phyloP scores from a whole-genome alignment of 2,329 filamentous ascomycete genomes.

The Xylaria sp. region DNA sequence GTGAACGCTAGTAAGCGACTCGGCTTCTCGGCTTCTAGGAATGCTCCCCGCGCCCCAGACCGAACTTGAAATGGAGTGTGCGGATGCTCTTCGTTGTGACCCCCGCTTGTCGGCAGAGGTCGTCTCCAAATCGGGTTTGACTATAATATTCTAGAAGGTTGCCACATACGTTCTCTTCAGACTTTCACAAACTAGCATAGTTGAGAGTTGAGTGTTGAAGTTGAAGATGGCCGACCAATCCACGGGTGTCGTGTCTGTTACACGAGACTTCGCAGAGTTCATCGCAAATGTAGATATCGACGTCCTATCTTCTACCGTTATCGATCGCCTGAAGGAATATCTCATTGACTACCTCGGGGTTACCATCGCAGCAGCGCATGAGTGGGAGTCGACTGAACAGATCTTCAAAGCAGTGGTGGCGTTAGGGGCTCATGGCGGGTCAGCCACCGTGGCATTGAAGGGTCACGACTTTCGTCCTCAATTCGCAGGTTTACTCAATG shows the following conservation, averaged over 20 bases:
- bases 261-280: not conserved
- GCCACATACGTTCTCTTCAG: not conserved
- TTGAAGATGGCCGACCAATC: not conserved
- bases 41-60: not conserved
- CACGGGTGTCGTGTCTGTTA: not conserved
- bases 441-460: not conserved
- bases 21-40: constrained; percentile 6
- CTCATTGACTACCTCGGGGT: not conserved
- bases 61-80: not conserved
- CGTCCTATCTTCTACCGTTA: not conserved
- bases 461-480: constrained; percentile 4
- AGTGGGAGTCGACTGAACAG: constrained; percentile 1
- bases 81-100: not conserved
- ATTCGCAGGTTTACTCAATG: constrained; percentile 2
- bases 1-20: not conserved
- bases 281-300: not conserved
- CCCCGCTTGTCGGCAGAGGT: not conserved
- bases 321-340: not conserved
- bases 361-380: not conserved
- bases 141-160: not conserved
- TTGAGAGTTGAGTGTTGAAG: not conserved
- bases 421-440: not conserved
- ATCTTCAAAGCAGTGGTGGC: constrained; percentile 1
- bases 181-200: not conserved
- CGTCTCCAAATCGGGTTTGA: not conserved